Evolutionary conservation across 768 basidiomycete species (phyloP), one percentile per base, ranked within the genome.

Genomic region (Kwoniella europaea): DNA sequence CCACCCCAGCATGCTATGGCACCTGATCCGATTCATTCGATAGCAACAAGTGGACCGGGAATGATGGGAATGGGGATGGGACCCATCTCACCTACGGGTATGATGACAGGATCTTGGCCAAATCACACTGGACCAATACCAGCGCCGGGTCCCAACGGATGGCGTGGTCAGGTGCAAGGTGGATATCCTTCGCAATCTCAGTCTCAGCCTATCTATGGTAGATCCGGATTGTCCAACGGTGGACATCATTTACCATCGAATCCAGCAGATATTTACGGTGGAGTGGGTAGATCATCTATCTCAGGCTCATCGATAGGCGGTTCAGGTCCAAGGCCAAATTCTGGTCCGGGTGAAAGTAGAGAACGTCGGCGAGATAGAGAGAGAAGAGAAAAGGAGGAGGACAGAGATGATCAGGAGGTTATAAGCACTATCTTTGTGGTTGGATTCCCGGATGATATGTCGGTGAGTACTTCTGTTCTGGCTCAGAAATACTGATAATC

Each of bases 361-460:
- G 63, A 57, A 29, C 22, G 64, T 20, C 57, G 69, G 60, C 35
- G 72, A 24, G 71, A 73, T 35, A 68, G 73, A 65, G 56, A 68
- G 20, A 35, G 65, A 65, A 46, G 69, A 61, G 74, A 77, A 10
- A 66, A 73, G 50, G 71, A 72, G 2, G 71, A 71, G 18, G 70
- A 69, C 7, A 54, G 74, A 13, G 72, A 72, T 13, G 71, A 82
- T 20, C 71, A 75, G 16, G 95, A 97, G 83, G 94, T 96, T 78
- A 97, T 97, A 58, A 94, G 92, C 12, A 97, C 94, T 5, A 95
- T 97, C 73, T 99, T 99, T 73, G 95, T 99, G 3, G 96, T 98
- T 29, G 97, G 97, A 0, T 99, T 99, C 82, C 97, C 97, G 3
- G 97, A 99, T 68, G 97, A 99, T 79, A 98, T 98, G 92, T 91